Conservation (phyloP, 208 protist species). For the Acanthamoeba lenticulata region DNA sequence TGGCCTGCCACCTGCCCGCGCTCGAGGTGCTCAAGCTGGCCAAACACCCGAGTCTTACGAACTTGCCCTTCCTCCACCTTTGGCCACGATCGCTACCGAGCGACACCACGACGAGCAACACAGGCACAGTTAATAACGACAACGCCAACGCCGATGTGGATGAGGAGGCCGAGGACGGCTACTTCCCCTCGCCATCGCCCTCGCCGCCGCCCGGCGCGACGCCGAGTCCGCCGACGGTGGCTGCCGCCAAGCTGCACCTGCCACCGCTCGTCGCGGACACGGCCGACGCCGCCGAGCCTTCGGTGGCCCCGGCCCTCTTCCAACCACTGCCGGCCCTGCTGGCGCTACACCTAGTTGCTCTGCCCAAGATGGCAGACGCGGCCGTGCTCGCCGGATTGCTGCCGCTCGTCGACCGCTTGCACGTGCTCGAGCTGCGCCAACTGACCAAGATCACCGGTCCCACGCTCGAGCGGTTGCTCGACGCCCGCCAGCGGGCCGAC, state of each 20-base stretch:
- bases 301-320: neutral
- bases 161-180: neutral
- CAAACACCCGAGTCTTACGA: neutral
- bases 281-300: neutral
- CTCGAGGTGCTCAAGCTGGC: neutral
- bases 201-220: neutral
- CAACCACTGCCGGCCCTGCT: neutral
- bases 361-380: neutral
- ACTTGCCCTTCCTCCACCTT: neutral
- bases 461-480: neutral
- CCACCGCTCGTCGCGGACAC: neutral
- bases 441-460: neutral
- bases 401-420: neutral
- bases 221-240: too few relatives aligned
- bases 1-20: neutral
- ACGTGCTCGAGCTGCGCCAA: neutral
- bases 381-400: neutral
- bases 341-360: neutral
- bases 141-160: neutral
- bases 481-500: neutral
- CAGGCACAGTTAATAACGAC: too few relatives aligned
- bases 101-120: too few relatives aligned
- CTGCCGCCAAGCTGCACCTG: too few relatives aligned
- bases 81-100: neutral
- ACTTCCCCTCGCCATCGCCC: neutral